phyloP scores from a whole-genome alignment of 2,329 filamentous ascomycete genomes.

The Pseudogymnoascus sp. region DNA sequence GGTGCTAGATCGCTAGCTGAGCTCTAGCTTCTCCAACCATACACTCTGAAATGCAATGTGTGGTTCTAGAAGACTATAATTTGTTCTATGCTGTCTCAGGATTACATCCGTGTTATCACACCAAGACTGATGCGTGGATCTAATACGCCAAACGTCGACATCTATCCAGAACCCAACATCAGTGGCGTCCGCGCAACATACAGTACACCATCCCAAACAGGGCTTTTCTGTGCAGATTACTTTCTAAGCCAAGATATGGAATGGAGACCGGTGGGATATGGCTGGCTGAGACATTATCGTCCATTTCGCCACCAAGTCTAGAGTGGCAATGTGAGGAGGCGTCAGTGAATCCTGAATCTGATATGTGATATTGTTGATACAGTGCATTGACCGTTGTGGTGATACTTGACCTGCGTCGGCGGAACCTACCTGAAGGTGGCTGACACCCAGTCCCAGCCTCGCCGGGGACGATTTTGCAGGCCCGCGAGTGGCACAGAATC shows the following conservation, averaged over 20 bases:
- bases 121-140: background rate
- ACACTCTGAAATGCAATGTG: background rate
- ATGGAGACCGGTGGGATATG: background rate
- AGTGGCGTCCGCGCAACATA: background rate
- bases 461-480: background rate
- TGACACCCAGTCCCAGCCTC: background rate
- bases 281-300: background rate
- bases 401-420: background rate
- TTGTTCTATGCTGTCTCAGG: background rate
- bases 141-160: background rate
- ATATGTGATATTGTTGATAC: background rate
- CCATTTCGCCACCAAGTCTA: background rate
- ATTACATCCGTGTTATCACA: background rate
- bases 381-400: background rate
- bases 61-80: background rate
- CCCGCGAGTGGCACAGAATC: background rate
- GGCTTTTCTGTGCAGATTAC: background rate
- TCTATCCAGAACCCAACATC: background rate
- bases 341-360: background rate
- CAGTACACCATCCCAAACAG: background rate
- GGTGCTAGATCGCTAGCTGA: background rate
- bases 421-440: background rate
- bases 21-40: background rate
- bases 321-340: background rate
- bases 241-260: background rate